Evolutionary conservation across 129 eudicot species (phyloP).

Genomic region (Tagetes patula): DNA sequence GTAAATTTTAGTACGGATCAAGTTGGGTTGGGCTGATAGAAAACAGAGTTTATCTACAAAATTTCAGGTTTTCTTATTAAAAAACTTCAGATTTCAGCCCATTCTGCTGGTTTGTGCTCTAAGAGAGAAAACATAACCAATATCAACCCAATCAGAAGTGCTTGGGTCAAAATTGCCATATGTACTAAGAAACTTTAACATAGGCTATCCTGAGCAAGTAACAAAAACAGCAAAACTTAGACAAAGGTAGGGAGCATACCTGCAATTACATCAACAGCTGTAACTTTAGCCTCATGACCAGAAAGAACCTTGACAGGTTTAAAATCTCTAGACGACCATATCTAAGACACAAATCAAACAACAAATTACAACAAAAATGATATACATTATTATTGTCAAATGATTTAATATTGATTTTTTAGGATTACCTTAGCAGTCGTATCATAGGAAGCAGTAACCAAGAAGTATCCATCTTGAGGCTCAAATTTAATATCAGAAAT

Average conservation of each 20-base stretch:
- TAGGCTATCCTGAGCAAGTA: not conserved
- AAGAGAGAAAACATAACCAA: not conserved
- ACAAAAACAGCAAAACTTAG: not conserved
- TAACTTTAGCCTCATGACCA: conserved; percentile 83
- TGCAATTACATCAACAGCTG: conserved; percentile 73
- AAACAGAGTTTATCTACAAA: not conserved
- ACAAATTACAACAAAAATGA: conserved; percentile 3
- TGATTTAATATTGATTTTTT: not conserved
- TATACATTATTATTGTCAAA: not conserved
- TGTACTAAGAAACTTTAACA: not conserved
- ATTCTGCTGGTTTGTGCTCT: not conserved
- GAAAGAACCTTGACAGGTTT: conserved; percentile 86
- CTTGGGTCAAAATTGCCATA: not conserved
- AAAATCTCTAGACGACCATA: conserved; percentile 96
- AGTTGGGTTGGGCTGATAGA: not conserved
- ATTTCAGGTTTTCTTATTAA: not conserved
- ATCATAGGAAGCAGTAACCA: conserved; percentile 92
- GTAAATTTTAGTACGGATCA: not conserved
- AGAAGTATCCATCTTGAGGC: conserved; percentile 96
- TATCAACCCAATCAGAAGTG: not conserved
- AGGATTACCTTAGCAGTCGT: conserved; percentile 85
- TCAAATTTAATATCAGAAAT: conserved; percentile 93
- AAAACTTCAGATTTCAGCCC: not conserved
- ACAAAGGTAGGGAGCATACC: conserved; percentile 41
- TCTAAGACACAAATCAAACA: conserved; percentile 38